Percentiles rank a stretch among this genome's conserved stretches.
phyloP scores from a whole-genome alignment of 1,284 basidiomycete genomes.

The Fistulinella staudtii region DNA sequence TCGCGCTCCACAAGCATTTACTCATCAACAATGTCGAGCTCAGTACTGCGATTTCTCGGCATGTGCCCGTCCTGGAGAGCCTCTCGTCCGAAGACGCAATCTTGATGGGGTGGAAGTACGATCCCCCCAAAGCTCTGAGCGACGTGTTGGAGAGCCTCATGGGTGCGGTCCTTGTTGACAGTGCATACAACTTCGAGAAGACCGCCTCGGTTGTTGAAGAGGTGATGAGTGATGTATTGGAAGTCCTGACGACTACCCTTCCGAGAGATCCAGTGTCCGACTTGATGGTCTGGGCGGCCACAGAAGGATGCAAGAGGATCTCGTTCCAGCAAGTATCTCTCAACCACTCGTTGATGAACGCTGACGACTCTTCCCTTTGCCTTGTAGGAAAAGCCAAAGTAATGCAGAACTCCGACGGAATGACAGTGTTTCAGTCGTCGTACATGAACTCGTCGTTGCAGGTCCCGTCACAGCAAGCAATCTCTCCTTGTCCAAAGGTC shows the following conservation, averaged over 20 bases:
- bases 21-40: constrained; percentile 70
- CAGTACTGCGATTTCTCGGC: constrained; percentile 56
- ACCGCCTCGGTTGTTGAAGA: constrained; percentile 55
- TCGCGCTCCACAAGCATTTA: constrained; percentile 67
- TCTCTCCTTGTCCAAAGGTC: constrained; percentile 56
- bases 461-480: constrained; percentile 58
- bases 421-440: constrained; percentile 51
- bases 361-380: constrained; percentile 13
- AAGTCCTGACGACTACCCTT: constrained; percentile 51
- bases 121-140: constrained; percentile 77
- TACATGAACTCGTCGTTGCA: constrained; percentile 54
- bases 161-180: constrained; percentile 82
- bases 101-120: constrained; percentile 68
- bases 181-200: constrained; percentile 65
- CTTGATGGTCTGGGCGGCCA: constrained; percentile 59
- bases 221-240: constrained; percentile 61
- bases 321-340: constrained; percentile 40
- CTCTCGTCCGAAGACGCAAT: constrained; percentile 60
- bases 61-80: constrained; percentile 54
- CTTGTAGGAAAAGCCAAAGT: constrained; percentile 46
- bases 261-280: constrained; percentile 65
- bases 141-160: constrained; percentile 81
- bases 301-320: constrained; percentile 50
- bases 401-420: constrained; percentile 40
- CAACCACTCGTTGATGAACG: background rate